Base-by-base conservation (phyloP, 345 rosid genomes). In the Conringia planisiliqua region DNA sequence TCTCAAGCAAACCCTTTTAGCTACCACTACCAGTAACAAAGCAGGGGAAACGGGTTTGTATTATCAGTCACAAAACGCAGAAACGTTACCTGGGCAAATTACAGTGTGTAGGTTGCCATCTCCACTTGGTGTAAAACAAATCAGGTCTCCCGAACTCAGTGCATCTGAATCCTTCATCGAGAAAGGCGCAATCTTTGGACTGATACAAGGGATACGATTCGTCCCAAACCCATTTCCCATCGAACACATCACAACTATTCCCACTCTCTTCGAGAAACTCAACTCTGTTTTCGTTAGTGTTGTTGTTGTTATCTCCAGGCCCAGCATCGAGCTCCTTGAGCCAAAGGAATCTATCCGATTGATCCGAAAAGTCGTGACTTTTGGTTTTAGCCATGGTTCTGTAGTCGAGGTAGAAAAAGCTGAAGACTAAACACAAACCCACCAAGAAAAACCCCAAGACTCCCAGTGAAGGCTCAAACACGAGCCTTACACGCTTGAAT, bases 141-240 rank as follows among this genome's bases (percentile, higher is more conserved):
- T 95, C 99, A 62, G 87, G 91, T 77, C 99, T 82, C 2, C 99
- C 99, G 77, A 88, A 87, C 74, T 95, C 97, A 52, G 75, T 83
- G 79, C 97, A 95, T 82, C 90, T 80, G 76, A 95, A 95, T 2
- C 99, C 97, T 14, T 80, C 81, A 68, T 95, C 99, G 72, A 95
- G 70, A 80, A 95, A 88, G 75, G 68, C 68, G 72, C 99, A 95
- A 79, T 87, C 93, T 85, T 81, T 86, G 36, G 97, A 87, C 54
- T 87, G 88, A 73, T 95, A 95, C 86, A 92, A 65, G 0, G 99
- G 99, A 70, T 92, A 92, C 2, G 66, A 78, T 27, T 92, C 96
- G 62, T 95, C 99, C 97, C 97, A 95, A n/a, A 90, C 87, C 99
- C 99, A 95, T 42, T 79, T 89, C 33, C 97, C 97, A 32, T 92